Base-by-base conservation (phyloP, 2,329 filamentous ascomycete genomes). In the Coniochaeta sp. region DNA sequence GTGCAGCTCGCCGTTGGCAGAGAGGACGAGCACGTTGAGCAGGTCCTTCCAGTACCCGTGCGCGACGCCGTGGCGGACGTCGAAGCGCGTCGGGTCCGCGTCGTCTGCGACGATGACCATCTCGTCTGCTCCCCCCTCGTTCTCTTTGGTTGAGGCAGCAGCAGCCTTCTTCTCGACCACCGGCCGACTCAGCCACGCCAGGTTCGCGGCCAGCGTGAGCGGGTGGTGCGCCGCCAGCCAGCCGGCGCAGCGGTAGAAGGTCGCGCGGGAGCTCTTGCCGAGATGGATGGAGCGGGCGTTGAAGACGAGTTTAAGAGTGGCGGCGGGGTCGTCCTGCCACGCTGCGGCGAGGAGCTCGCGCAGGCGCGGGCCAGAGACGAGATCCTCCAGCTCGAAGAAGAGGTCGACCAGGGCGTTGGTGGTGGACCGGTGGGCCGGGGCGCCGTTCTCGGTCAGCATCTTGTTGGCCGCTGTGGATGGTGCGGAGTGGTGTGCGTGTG, bases 41-140 rank as follows among this genome's bases (percentile, higher is more conserved):
- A 86, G 71, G 65, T 86, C 83, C 63, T 86, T 86, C 82, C 82
- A 87, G 69, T 86, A 86, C 0, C 84, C 82, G 58, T 86, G 84
- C 4, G 84, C 73, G 2, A 82, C 75, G 0, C 79, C 79, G 40
- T 81, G 68, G 54, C 71, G 69, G 17, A 81, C 74, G 42, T 83
- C 77, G 60, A 75, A 75, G 9, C 67, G 68, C 14, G 67, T 57
- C 0, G 65, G 61, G 8, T 75, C 74, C 17, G 75, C 69, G 6
- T 78, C 75, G 16, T 74, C 69, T 57, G 73, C 68, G 14, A 73
- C 63, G 3, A 75, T 62, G 1, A 75, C 70, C n/a, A 74, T n/a
- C n/a, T n/a, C 61, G 17, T 71, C 72, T 3, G 73, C 72, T 0
- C 76, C 72, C 0, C 63, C 62, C 2, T 62, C 64, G 6, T 65